A percentile compares a stretch with the other conserved stretches of the same genome.
phyloP scores from a whole-genome alignment of 2,329 filamentous ascomycete species.

The Phaeophleospora eucalypticola region DNA sequence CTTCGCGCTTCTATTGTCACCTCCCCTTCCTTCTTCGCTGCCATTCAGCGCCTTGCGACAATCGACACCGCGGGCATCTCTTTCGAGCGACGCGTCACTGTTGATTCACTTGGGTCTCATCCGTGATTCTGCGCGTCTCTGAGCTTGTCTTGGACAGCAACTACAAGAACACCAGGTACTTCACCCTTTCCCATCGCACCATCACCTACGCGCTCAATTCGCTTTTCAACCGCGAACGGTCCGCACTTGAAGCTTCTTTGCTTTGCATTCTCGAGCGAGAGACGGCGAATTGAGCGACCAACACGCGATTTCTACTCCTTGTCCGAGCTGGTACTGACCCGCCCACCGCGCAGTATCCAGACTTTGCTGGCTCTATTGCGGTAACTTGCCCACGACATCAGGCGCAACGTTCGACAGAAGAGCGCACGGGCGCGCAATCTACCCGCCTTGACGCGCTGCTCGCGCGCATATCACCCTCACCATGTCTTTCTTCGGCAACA shows the following conservation, averaged over 20 bases:
- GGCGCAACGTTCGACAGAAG: not conserved
- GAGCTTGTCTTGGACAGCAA: not conserved
- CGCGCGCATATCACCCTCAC: slow-evolving; percentile 14
- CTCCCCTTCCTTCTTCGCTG: not conserved
- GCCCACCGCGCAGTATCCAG: not conserved
- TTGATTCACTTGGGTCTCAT: not conserved
- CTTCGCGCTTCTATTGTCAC: not conserved
- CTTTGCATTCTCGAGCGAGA: not conserved
- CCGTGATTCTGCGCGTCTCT: not conserved
- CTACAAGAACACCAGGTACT: not conserved
- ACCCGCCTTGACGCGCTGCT: not conserved
- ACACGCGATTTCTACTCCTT: not conserved
- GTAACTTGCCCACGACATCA: not conserved
- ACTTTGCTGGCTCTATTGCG: too few species aligned
- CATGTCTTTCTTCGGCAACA: slow-evolving; percentile 18
- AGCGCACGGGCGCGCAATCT: slow-evolving; percentile 32
- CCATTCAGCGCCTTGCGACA: not conserved
- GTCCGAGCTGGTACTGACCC: not conserved
- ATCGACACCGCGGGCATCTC: not conserved
- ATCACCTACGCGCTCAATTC: not conserved
- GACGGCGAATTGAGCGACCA: not conserved
- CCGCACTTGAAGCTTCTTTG: not conserved
- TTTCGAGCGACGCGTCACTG: not conserved
- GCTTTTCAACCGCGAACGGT: not conserved
- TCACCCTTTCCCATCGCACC: not conserved